Evolutionary conservation across 768 basidiomycete genomes (phyloP).

Genomic region (Amanita rubescens): DNA sequence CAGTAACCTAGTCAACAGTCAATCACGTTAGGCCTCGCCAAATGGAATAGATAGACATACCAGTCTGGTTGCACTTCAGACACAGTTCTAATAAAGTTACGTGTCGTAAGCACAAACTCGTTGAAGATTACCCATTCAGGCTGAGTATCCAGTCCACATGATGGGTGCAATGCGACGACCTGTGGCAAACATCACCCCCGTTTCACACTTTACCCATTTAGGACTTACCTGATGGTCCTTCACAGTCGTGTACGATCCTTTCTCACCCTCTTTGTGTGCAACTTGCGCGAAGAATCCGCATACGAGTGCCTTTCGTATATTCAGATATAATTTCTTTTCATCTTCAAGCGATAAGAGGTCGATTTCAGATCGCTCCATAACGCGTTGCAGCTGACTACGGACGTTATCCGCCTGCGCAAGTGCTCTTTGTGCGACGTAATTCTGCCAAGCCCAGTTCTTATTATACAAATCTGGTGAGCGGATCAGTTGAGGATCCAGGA

Average conservation of each 20-base stretch:
- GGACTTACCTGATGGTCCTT: conserved; percentile 92
- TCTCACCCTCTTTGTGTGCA: conserved; percentile 91
- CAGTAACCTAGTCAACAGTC: neutral
- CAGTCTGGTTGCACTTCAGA: conserved; percentile 85
- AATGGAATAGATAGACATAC: conserved; percentile 46
- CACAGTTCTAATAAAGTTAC: conserved; percentile 86
- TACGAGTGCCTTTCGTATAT: conserved; percentile 81
- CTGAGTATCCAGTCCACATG: conserved; percentile 77
- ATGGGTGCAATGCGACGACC: conserved; percentile 77
- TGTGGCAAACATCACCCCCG: conserved; percentile 11
- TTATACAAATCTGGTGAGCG: conserved; percentile 54
- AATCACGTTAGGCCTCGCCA: no score
- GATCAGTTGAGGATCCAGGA: neutral
- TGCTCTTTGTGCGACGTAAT: conserved; percentile 63
- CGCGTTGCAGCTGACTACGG: conserved; percentile 79
- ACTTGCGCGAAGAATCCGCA: conserved; percentile 98
- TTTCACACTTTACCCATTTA: neutral
- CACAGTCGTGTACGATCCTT: conserved; percentile 79
- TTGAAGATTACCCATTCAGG: conserved; percentile 94
- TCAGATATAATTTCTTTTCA: conserved; percentile 61
- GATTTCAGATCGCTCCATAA: conserved; percentile 87
- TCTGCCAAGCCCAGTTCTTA: conserved; percentile 85
- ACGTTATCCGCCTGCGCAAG: conserved; percentile 80
- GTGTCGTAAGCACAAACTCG: conserved; percentile 89
- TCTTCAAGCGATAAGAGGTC: conserved; percentile 64